A percentile compares a stretch with the other conserved stretches of the same genome.
Conservation (phyloP, 371 early-diverging fungal genomes). For the Mortierella sp. region DNA sequence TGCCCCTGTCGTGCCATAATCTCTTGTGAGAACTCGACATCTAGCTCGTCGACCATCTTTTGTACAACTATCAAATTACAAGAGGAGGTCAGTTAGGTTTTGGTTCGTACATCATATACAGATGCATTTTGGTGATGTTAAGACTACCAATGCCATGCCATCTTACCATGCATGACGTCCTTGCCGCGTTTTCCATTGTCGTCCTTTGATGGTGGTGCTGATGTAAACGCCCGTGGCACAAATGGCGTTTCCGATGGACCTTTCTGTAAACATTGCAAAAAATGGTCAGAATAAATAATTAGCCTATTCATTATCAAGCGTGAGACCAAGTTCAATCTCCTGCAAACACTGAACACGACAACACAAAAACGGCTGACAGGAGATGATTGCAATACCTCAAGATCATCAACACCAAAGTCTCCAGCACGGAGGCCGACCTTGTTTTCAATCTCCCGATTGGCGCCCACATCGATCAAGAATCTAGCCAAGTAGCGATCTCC, state of each 20-base stretch:
- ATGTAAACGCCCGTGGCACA: slow-evolving; percentile 21
- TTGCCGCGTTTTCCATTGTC: slow-evolving; percentile 60
- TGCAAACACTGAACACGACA: no score
- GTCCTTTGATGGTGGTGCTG: slow-evolving; percentile 21
- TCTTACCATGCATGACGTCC: slow-evolving; percentile 72
- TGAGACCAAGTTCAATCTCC: no score
- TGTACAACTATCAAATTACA: slow-evolving; percentile 65
- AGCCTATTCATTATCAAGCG: neutral
- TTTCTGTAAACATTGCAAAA: slow-evolving; percentile 9
- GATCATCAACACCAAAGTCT: slow-evolving; percentile 67
- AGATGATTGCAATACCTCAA: slow-evolving; percentile 29
- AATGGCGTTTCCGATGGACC: slow-evolving; percentile 28
- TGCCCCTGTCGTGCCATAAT: slow-evolving; percentile 70
- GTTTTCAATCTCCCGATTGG: slow-evolving; percentile 80
- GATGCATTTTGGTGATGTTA: no score
- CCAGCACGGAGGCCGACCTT: slow-evolving; percentile 75
- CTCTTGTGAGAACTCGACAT: slow-evolving; percentile 72
- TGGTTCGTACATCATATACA: neutral
- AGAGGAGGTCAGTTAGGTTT: neutral
- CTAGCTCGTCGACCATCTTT: slow-evolving; percentile 76
- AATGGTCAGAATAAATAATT: neutral
- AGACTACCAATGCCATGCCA: neutral
- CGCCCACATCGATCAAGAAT: slow-evolving; percentile 84
- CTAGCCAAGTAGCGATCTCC: slow-evolving; percentile 78
- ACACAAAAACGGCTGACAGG: neutral